Evolutionary conservation across 345 rosid genomes (phyloP).

Genomic region (Jatropha curcas): DNA sequence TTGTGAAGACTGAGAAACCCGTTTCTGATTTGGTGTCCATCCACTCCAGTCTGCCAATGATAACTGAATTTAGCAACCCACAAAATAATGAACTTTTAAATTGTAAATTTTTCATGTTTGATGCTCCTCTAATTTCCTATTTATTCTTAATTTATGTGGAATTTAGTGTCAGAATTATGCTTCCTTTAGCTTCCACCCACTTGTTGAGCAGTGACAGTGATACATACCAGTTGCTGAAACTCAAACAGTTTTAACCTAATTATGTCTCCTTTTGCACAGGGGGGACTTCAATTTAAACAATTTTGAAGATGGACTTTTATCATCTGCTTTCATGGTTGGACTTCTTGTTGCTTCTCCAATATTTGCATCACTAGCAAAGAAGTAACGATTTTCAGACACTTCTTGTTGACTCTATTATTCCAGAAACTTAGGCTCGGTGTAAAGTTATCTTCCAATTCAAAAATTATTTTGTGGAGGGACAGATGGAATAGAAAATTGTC

Average conservation of each 20-base stretch:
- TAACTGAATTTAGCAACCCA: background rate
- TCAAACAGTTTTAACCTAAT: background rate
- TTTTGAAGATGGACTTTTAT: slow-evolving; percentile 85
- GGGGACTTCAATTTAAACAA: slow-evolving; percentile 79
- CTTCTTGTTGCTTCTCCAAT: slow-evolving; percentile 88
- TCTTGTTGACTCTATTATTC: background rate
- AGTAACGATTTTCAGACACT: slow-evolving; percentile 37
- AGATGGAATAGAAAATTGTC: background rate
- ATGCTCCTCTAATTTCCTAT: background rate
- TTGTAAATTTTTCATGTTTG: background rate
- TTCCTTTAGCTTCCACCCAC: background rate
- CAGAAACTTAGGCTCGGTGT: background rate
- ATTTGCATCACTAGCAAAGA: slow-evolving; percentile 86
- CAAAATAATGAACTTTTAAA: background rate
- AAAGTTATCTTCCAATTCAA: background rate
- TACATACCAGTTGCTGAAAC: background rate
- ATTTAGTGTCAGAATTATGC: background rate
- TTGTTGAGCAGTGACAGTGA: background rate
- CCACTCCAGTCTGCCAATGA: background rate
- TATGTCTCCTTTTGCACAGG: slow-evolving; percentile 38
- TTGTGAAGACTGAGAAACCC: background rate
- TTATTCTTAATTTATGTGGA: background rate
- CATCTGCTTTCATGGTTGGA: slow-evolving; percentile 99
- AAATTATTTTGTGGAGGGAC: background rate
- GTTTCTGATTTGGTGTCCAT: background rate